Conservation (phyloP, 1,139 yeast species). For the Suhomyces taliae region DNA sequence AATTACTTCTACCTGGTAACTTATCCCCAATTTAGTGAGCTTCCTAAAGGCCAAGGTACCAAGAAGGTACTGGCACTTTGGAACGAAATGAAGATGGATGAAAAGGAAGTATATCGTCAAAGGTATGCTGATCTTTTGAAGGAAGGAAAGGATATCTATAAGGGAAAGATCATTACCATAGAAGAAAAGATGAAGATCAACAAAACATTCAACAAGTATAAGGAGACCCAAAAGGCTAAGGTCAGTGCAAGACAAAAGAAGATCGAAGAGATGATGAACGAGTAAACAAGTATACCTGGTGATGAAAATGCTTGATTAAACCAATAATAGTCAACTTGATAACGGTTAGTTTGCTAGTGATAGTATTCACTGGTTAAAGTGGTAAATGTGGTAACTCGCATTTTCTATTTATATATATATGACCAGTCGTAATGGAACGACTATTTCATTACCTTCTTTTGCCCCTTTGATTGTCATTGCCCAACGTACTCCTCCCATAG, state of each 20-base stretch:
- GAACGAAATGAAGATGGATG: slow-evolving; percentile 26
- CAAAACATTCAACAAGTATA: slow-evolving; percentile 9
- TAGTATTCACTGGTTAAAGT: too few species aligned
- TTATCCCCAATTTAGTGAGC: slow-evolving; percentile 16
- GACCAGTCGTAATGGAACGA: too few species aligned
- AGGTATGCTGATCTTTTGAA: slow-evolving; percentile 31
- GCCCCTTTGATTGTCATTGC: too few species aligned
- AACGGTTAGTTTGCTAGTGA: too few species aligned
- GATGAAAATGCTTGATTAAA: too few species aligned
- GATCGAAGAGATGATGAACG: slow-evolving; percentile 7
- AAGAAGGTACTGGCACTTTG: slow-evolving; percentile 24
- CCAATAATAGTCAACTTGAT: too few species aligned
- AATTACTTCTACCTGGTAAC: slow-evolving; percentile 29
- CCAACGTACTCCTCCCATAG: too few species aligned
- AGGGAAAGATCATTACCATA: slow-evolving; percentile 29
- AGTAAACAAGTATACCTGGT: neutral
- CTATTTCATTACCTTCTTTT: too few species aligned
- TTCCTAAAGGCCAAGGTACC: slow-evolving; percentile 8
- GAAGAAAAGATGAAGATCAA: slow-evolving; percentile 11
- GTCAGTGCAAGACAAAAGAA: slow-evolving; percentile 7
- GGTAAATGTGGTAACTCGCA: too few species aligned
- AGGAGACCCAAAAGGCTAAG: slow-evolving; percentile 7
- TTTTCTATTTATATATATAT: too few species aligned
- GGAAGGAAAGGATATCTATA: slow-evolving; percentile 31
- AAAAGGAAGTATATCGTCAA: slow-evolving; percentile 24